Evolutionary conservation across 805 yeast genomes (phyloP).

Genomic region (Lipomyces anomalus): DNA sequence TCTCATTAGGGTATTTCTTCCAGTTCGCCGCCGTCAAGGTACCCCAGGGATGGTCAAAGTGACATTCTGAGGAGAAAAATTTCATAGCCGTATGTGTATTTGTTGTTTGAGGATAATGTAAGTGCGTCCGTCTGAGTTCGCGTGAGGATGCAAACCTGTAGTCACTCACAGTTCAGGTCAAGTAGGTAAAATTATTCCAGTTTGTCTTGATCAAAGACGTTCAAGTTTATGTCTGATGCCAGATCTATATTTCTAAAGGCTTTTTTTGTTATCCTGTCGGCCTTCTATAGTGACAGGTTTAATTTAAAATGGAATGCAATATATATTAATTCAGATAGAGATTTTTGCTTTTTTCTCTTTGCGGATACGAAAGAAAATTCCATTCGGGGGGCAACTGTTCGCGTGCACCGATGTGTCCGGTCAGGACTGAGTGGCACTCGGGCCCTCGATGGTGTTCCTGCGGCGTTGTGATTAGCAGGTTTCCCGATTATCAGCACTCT

Average conservation of each 20-base stretch:
- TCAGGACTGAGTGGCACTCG: too few species aligned
- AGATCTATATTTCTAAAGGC: too few species aligned
- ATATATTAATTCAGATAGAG: neutral
- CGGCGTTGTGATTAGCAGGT: too few species aligned
- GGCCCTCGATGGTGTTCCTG: too few species aligned
- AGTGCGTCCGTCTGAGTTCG: too few species aligned
- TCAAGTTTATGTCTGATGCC: too few species aligned
- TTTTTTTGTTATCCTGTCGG: neutral
- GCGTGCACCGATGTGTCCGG: too few species aligned
- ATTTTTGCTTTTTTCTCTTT: neutral
- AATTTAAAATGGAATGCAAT: neutral
- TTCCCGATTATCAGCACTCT: too few species aligned
- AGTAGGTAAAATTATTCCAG: neutral
- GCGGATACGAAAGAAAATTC: neutral
- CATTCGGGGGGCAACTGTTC: too few species aligned
- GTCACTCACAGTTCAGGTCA: neutral
- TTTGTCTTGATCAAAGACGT: neutral
- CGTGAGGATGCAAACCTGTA: too few species aligned
- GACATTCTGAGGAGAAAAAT: conserved; percentile 63
- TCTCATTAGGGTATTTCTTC: conserved; percentile 94
- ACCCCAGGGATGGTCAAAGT: conserved; percentile 83
- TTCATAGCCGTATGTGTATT: conserved; percentile 49
- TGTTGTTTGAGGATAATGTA: neutral
- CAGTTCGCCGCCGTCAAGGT: conserved; percentile 96
- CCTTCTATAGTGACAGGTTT: neutral